Evolutionary conservation across 306 rosid species (phyloP).

Genomic region (Geum urbanum): DNA sequence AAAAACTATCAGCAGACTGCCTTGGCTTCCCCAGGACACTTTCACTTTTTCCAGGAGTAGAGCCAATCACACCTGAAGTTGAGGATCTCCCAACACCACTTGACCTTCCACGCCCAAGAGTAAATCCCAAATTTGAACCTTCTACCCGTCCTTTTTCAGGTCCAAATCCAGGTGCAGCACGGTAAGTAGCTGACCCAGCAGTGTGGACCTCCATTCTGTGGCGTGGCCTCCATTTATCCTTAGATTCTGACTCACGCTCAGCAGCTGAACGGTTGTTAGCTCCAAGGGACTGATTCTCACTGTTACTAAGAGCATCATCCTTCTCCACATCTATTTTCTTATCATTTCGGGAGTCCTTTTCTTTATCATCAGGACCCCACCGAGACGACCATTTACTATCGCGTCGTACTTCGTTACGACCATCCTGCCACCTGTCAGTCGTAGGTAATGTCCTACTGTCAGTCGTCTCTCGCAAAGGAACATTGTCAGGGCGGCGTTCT

Average conservation of each 20-base stretch:
- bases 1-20: constrained; percentile 30
- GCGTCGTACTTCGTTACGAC: constrained; percentile 50
- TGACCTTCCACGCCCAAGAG: constrained; percentile 52
- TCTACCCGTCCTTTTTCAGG: constrained; percentile 48
- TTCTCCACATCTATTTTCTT: constrained; percentile 46
- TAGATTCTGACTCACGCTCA: constrained; percentile 55
- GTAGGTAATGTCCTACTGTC: constrained; percentile 41
- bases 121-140: constrained; percentile 49
- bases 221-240: constrained; percentile 74
- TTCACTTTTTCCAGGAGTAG: constrained; percentile 29
- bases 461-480: constrained; percentile 36
- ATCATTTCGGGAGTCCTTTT: constrained; percentile 49
- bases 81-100: constrained; percentile 37
- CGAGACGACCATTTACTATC: constrained; percentile 58
- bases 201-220: constrained; percentile 54
- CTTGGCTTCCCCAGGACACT: constrained; percentile 37
- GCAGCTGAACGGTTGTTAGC: constrained; percentile 41
- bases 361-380: constrained; percentile 70
- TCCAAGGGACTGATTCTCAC: constrained; percentile 35
- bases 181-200: constrained; percentile 39
- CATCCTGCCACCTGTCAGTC: constrained; percentile 55
- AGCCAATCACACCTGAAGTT: constrained; percentile 31
- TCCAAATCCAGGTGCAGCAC: constrained; percentile 62
- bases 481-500: constrained; percentile 46
- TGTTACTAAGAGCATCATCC: constrained; percentile 43